Evolutionary conservation across 1,284 basidiomycete genomes (phyloP), one percentile per base, ranked within the genome.

Genomic region (Apiotrichum laibachii): DNA sequence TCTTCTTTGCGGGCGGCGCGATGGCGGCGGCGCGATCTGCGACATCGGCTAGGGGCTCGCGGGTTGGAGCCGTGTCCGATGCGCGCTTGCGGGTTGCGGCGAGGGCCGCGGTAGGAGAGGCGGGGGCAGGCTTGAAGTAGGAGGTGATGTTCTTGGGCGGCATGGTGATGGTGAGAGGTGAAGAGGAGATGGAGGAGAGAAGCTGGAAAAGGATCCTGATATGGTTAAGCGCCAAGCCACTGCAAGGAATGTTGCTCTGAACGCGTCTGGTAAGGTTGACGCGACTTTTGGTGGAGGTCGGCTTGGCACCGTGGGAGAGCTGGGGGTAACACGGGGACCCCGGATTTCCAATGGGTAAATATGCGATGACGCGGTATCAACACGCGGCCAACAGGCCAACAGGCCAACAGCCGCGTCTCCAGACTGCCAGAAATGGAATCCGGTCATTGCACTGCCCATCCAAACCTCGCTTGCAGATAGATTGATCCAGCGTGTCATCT

Each of bases 71-170:
- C 8, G 47, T 12, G 33, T 5, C 47, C 4, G 46, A 10, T 3
- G 37, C 15, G 37, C 37, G 37, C 15, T 37, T 37, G 12, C 37
- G 37, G 15, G 48, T 12, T 21, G 48, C 35, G n/a, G 19, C 19
- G 1, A 46, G 22, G n/a, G 35, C 16, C 11, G n/a, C 37, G 13
- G 51, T 37, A 1, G 46, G 3, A 4, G 33, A 18, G 18, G 57
- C 47, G 12, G 9, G 22, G 2, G 55, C 55, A 3, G 63, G 63
- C 53, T 59, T 64, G 60, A 64, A 64, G 50, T 64, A 64, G 2
- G 49, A 16, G 18, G 60, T 49, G 45, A 64, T 59, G 19, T 57
- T 55, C 37, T 60, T 60, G 18, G 56, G 53, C 6, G 62, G 57
- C 63, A 64, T 64, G 8, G n/a, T 42, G 26, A 31, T 35, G 33